phyloP scores from a whole-genome alignment of 1,139 yeast genomes.

The Nadsonia starkeyi-henricii region DNA sequence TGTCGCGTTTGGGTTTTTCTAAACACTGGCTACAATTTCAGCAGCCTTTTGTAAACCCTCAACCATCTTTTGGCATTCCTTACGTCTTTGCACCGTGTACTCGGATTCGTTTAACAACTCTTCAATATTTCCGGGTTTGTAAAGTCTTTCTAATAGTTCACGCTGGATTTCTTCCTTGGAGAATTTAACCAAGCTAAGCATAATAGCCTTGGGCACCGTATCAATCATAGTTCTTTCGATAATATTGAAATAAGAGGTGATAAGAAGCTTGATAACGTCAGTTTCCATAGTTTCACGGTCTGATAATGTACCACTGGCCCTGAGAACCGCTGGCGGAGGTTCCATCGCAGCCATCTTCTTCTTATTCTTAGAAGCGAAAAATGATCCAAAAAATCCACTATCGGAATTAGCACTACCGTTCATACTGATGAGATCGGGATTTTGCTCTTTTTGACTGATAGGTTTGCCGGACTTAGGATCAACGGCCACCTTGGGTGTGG shows the following conservation, averaged over 20 bases:
- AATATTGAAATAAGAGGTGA: constrained; percentile 77
- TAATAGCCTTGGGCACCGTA: constrained; percentile 85
- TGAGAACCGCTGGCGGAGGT: constrained; percentile 87
- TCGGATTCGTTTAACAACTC: constrained; percentile 87
- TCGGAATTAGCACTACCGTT: constrained; percentile 11
- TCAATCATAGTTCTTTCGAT: constrained; percentile 91
- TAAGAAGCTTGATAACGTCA: constrained; percentile 85
- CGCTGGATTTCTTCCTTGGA: constrained; percentile 88
- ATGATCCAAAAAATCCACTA: constrained; percentile 75
- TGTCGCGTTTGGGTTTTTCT: constrained; percentile 2
- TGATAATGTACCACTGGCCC: constrained; percentile 89
- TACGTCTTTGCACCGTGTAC: constrained; percentile 81
- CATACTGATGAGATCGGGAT: constrained; percentile 14
- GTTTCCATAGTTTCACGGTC: constrained; percentile 95
- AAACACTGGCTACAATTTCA: constrained; percentile 57
- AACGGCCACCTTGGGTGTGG: constrained; percentile 61
- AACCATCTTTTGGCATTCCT: constrained; percentile 89
- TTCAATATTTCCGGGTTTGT: constrained; percentile 63
- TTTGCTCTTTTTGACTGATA: constrained; percentile 14
- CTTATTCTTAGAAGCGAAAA: constrained; percentile 83
- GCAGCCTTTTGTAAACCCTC: constrained; percentile 83
- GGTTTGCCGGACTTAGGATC: constrained; percentile 88
- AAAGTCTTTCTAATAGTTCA: constrained; percentile 75
- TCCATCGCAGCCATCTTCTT: constrained; percentile 92
- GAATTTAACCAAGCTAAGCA: constrained; percentile 60